These are phyloP conservation scores for Zymoseptoria ardabiliae DNA, from an alignment of 2,329 filamentous ascomycete species.

Conservation along the genomic window DNA sequence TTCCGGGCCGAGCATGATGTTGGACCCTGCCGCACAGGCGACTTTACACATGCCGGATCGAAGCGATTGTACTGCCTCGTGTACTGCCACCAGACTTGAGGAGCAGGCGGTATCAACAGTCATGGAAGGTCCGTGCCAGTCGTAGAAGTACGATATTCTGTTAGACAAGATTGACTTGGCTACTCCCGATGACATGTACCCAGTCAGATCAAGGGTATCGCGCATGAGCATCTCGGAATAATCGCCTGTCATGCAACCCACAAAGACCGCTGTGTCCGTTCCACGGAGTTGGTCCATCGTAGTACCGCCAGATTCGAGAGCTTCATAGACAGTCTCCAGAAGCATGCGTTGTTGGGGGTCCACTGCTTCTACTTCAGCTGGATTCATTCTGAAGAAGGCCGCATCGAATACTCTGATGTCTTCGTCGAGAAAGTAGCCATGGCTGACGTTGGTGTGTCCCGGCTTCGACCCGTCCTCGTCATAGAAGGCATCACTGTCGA, in stretches of 20 bases:
- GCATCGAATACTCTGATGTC: constrained; percentile 19
- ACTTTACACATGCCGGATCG: constrained; percentile 21
- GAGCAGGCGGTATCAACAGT: constrained; percentile 42
- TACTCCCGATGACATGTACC: constrained; percentile 20
- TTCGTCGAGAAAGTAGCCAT: constrained; percentile 20
- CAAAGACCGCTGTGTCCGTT: constrained; percentile 16
- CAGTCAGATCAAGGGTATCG: constrained; percentile 13
- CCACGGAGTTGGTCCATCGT: constrained; percentile 12
- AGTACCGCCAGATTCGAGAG: constrained; percentile 15
- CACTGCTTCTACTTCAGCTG: constrained; percentile 18
- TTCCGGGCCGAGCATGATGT: constrained; percentile 21
- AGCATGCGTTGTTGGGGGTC: constrained; percentile 26
- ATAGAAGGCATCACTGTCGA: constrained; percentile 19
- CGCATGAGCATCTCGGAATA: constrained; percentile 16
- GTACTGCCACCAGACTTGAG: constrained; percentile 32
- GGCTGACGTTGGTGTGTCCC: constrained; percentile 13
- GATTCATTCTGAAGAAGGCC: constrained; percentile 19
- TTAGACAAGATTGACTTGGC: constrained; percentile 18
- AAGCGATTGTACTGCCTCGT: constrained; percentile 28
- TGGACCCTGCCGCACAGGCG: constrained; percentile 18
- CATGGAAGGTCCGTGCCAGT: constrained; percentile 19
- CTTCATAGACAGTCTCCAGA: constrained; percentile 20
- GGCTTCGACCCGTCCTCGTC: constrained; percentile 14
- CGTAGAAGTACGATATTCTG: constrained; percentile 21
- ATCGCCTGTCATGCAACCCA: constrained; percentile 20